Conservation (phyloP, 83 land plant genomes). For the Isoetes engelmannii region DNA sequence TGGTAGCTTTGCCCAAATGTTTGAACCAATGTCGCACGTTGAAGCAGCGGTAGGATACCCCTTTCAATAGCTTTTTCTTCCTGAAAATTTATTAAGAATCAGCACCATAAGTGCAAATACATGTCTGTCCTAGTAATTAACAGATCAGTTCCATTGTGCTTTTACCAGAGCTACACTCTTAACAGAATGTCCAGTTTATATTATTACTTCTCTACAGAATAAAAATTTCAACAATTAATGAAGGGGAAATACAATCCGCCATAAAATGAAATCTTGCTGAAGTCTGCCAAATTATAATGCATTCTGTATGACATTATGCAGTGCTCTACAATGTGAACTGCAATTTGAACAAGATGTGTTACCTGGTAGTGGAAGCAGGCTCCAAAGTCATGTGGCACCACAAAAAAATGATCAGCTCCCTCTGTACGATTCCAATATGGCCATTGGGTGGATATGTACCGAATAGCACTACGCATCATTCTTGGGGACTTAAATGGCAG, state of each 20-base stretch:
- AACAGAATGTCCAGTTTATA: background rate
- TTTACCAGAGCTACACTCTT: background rate
- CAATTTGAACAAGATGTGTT: background rate
- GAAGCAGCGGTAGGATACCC: slow-evolving; percentile 63
- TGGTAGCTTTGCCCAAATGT: slow-evolving; percentile 80
- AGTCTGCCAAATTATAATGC: background rate
- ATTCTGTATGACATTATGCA: background rate
- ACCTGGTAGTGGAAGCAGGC: slow-evolving; percentile 83
- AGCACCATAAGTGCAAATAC: background rate
- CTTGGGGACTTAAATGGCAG: slow-evolving; percentile 73
- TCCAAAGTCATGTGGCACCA: slow-evolving; percentile 77
- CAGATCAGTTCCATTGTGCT: too few species aligned
- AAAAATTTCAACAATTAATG: background rate
- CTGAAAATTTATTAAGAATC: slow-evolving; percentile 26
- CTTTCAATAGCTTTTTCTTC: slow-evolving; percentile 76
- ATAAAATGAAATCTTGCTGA: background rate
- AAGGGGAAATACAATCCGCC: background rate
- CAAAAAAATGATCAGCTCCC: slow-evolving; percentile 77
- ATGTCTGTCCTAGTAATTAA: background rate
- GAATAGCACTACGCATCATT: slow-evolving; percentile 78
- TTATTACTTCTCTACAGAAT: background rate
- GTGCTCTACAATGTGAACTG: background rate
- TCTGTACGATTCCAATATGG: slow-evolving; percentile 81
- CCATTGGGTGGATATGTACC: slow-evolving; percentile 53
- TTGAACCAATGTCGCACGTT: slow-evolving; percentile 75